Evolutionary conservation across 2,329 filamentous ascomycete genomes (phyloP), one percentile per base, ranked within the genome.

Genomic region (Magnaporthiopsis rhizophila): DNA sequence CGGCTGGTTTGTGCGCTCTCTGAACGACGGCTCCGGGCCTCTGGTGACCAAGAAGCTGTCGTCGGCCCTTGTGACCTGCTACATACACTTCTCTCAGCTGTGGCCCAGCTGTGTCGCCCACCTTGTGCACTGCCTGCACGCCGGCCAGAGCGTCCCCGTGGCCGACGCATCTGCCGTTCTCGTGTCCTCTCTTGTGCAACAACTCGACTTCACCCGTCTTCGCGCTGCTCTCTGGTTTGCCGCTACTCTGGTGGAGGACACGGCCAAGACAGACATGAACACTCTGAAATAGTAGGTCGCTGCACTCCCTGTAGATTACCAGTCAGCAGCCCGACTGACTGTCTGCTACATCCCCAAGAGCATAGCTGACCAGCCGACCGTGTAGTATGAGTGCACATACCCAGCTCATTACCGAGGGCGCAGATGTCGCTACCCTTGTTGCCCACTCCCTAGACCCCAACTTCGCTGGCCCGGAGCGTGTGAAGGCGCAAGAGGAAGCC

Each of bases 1-100:
- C 57, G 78, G 77, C 53, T 90, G 88, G 86, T 80, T 90, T 58
- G 76, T 88, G 30, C 75, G 77, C 36, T 83, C 84, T 12, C 73
- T 87, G 13, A 73, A 75, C 13, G 78, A 81, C 62, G 80, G 79
- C 1, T 81, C 81, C 6, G 82, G 83, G 3, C 77, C 81, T 3
- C 79, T 92, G 63, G 89, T 92, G 8, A 80, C 85, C 26, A 86
- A 86, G 69, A 95, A 95, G 75, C 80, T 94, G 30, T 90, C 89
- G 68, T 89, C 89, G n/a, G 89, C 89, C 8, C 77, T 94, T 8
- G 88, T 89, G 21, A 89, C 89, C 26, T 92, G 89, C 71, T 92
- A 90, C 71, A 80, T 91, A 38, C 88, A 88, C 65, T 89, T 90
- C 66, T 85, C 89, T 13, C 77, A 81, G 13, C 78, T 83, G 7